Conservation (phyloP, 768 basidiomycete species). For the Xerocomellus chrysenteron region DNA sequence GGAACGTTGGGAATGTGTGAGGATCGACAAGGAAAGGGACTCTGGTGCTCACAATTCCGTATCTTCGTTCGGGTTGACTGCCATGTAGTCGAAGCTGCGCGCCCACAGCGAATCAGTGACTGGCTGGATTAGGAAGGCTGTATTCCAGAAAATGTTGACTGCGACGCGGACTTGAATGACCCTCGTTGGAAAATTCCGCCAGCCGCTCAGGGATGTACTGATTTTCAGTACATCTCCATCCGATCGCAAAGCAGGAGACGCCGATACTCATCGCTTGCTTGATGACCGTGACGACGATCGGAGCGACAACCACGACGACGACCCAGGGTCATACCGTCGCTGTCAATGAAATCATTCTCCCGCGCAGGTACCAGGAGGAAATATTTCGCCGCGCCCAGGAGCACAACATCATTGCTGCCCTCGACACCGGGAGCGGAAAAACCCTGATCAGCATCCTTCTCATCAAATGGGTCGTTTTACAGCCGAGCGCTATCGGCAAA, state of each 20-base stretch:
- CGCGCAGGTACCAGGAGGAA: slow-evolving; percentile 55
- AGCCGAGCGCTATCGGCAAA: slow-evolving; percentile 51
- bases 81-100: slow-evolving; percentile 35
- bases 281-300: slow-evolving; percentile 25
- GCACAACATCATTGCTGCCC: slow-evolving; percentile 55
- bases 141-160: slow-evolving; percentile 17
- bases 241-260: slow-evolving; percentile 10
- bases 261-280: slow-evolving; percentile 17
- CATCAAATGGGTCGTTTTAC: slow-evolving; percentile 70
- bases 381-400: slow-evolving; percentile 52
- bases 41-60: slow-evolving; percentile 82
- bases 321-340: slow-evolving; percentile 25
- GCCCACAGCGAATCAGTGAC: slow-evolving; percentile 11
- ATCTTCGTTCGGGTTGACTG: slow-evolving; percentile 84
- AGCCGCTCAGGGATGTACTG: slow-evolving; percentile 22
- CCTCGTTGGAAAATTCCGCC: slow-evolving; percentile 9
- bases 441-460: slow-evolving; percentile 61
- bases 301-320: slow-evolving; percentile 21
- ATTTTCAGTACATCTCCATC: slow-evolving; percentile 8
- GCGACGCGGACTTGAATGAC: slow-evolving; percentile 30
- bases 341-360: slow-evolving; percentile 41
- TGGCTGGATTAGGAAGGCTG: slow-evolving; percentile 29
- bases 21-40: neutral
- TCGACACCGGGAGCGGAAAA: slow-evolving; percentile 63
- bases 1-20: neutral